Conservation (phyloP, 345 rosid genomes). For the Linum lewisii region DNA sequence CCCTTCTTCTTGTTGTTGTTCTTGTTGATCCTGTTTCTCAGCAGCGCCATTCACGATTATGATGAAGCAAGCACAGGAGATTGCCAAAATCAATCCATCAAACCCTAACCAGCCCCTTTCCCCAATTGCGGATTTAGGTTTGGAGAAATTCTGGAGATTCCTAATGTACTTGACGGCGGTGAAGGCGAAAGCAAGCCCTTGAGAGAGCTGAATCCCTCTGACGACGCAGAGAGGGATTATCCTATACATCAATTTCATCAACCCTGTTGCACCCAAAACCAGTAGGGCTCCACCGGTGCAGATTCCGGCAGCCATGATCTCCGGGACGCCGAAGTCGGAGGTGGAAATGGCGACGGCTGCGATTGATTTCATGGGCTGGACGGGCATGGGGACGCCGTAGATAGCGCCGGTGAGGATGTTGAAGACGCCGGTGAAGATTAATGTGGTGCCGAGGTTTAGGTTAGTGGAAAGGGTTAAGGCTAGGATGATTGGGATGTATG, state of each 20-base stretch:
- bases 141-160: slow-evolving; percentile 49
- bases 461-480: slow-evolving; percentile 69
- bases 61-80: slow-evolving; percentile 52
- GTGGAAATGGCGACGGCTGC: slow-evolving; percentile 66
- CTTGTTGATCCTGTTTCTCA: slow-evolving; percentile 25
- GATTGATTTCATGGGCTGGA: slow-evolving; percentile 87
- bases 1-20: slow-evolving; percentile 17
- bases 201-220: slow-evolving; percentile 79
- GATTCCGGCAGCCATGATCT: slow-evolving; percentile 69
- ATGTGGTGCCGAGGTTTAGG: slow-evolving; percentile 68
- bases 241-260: slow-evolving; percentile 63
- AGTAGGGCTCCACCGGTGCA: slow-evolving; percentile 59
- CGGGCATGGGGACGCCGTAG: slow-evolving; percentile 86
- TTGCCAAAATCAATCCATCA: slow-evolving; percentile 68
- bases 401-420: slow-evolving; percentile 61
- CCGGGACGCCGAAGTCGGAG: slow-evolving; percentile 54
- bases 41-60: slow-evolving; percentile 54
- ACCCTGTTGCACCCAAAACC: slow-evolving; percentile 54
- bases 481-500: slow-evolving; percentile 73
- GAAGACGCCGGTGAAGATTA: slow-evolving; percentile 66
- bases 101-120: slow-evolving; percentile 61
- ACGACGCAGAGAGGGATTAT: slow-evolving; percentile 59
- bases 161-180: slow-evolving; percentile 62
- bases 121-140: slow-evolving; percentile 10
- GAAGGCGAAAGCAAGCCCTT: slow-evolving; percentile 73